phyloP scores from a whole-genome alignment of 768 basidiomycete genomes.

The Boletus insuetus region DNA sequence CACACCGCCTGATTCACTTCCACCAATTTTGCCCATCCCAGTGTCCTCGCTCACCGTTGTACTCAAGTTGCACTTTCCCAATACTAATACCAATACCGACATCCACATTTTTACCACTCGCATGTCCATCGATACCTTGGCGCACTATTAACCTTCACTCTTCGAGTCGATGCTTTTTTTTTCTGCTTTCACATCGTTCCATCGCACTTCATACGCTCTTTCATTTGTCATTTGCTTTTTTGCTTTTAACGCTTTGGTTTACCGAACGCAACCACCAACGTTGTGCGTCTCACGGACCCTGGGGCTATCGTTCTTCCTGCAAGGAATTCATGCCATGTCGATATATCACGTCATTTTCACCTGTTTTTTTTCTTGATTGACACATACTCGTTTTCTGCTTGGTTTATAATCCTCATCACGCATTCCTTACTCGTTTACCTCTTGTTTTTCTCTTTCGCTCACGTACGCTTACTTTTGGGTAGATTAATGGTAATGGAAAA shows the following conservation, averaged over 20 bases:
- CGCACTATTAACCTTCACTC: slow-evolving; percentile 4
- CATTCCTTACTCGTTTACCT: background rate
- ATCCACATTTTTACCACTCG: background rate
- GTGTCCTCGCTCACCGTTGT: slow-evolving; percentile 10
- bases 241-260: background rate
- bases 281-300: background rate
- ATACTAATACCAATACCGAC: slow-evolving; percentile 1
- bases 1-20: background rate
- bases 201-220: background rate
- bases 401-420: background rate
- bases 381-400: background rate
- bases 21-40: background rate
- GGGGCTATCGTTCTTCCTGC: slow-evolving; percentile 6
- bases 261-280: background rate
- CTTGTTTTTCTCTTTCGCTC: background rate
- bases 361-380: background rate
- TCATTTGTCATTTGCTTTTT: background rate
- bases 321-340: slow-evolving; percentile 16
- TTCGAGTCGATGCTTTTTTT: slow-evolving; percentile 5
- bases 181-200: background rate
- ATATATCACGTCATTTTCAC: background rate
- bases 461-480: background rate
- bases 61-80: slow-evolving; percentile 11
- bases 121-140: slow-evolving; percentile 15
- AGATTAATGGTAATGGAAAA: slow-evolving; percentile 9